phyloP scores from a whole-genome alignment of 495 filamentous ascomycete species.

The Penicillium bialowiezense region DNA sequence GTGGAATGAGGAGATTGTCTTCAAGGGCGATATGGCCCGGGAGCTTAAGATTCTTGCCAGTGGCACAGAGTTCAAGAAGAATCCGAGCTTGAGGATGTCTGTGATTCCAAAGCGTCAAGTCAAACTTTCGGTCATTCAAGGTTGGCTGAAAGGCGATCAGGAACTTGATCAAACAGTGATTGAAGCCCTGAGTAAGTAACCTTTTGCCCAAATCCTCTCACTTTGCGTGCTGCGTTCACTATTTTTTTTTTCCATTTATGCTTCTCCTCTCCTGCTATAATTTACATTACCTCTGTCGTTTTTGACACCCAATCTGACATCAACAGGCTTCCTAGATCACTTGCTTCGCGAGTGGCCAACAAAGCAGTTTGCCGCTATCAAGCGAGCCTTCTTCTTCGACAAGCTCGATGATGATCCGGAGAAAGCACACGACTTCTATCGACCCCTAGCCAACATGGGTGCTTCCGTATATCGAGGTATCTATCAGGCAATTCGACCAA shows the following conservation, averaged over 20 bases:
- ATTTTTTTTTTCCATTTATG: neutral
- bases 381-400: conserved; percentile 70
- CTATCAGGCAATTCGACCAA: conserved; percentile 74
- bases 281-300: too few species aligned
- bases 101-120: conserved; percentile 60
- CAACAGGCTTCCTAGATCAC: conserved; percentile 78
- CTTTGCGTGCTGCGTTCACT: too few species aligned
- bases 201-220: too few species aligned
- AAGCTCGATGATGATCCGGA: conserved; percentile 31
- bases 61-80: neutral
- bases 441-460: conserved; percentile 33
- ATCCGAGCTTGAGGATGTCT: conserved; percentile 49
- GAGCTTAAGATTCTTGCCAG: neutral
- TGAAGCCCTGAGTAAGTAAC: conserved; percentile 68
- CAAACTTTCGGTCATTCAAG: conserved; percentile 57
- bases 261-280: neutral
- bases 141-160: conserved; percentile 59
- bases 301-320: conserved; percentile 13
- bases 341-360: conserved; percentile 74
- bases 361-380: conserved; percentile 60
- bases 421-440: conserved; percentile 8
- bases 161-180: conserved; percentile 62
- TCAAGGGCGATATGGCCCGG: conserved; percentile 1
- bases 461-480: conserved; percentile 81
- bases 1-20: conserved; percentile 17